Evolutionary conservation across 495 filamentous ascomycete genomes (phyloP), one percentile per base, ranked within the genome.

Genomic region (Stereocaulon alpinum): DNA sequence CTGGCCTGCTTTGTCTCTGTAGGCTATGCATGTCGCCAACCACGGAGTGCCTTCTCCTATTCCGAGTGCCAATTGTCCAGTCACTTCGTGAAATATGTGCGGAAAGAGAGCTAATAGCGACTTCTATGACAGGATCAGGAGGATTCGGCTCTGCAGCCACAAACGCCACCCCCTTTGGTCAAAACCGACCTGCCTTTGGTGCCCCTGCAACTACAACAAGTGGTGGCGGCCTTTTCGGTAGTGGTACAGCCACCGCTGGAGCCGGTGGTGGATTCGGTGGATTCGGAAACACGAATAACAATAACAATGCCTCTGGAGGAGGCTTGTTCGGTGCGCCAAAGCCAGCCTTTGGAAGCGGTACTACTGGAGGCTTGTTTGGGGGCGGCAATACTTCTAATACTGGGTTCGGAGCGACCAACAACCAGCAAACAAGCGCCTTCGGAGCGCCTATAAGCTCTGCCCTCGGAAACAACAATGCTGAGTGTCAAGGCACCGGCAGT

Each of bases 401-500:
- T 14, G 71, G 65, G 4, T 76, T 77, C 53, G 73, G 77, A 17
- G 63, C 68, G 37, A 61, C 74, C 63, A 63, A 65, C 69, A 63
- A 68, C 66, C 50, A 70, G 66, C 9, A 73, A 20, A 62, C 63
- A 62, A 65, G 69, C 64, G 73, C 65, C 7, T 80, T 80, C 62
- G 77, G 75, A 29, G 64, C 65, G 47, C 65, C 72, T 34, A 63
- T 69, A 30, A 67, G 76, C 17, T 77, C 73, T 58, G 78, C 80
- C 34, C 82, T 84, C 64, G 71, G 75, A 37, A 34, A 52, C 24
- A 65, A 67, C 50, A 60, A 65, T 58, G 63, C 65, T 15, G 69
- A 67, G 50, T 80, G 78, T 60, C 74, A 82, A 50, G 81, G 93
- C 53, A 98, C 94, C 7, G 89, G 81, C 18, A 76, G 73, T 61